Evolutionary conservation across 1,284 basidiomycete genomes (phyloP), one percentile per base, ranked within the genome.

Genomic region (Cerrena zonata): DNA sequence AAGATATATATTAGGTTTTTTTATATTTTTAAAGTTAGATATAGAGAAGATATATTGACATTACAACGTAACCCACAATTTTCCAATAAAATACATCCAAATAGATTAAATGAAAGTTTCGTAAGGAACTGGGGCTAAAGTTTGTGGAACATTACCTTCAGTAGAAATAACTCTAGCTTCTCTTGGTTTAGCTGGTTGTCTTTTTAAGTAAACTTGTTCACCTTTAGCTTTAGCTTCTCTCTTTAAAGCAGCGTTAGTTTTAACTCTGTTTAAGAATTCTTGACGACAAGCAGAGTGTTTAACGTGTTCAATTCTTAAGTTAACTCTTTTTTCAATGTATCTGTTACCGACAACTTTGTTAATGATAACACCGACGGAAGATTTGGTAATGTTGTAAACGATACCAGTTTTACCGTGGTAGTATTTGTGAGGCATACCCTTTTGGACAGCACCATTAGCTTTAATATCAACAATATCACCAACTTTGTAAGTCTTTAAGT

Each of bases 381-480:
- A 82, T 55, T 91, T 91, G 49, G 95, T 92, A 59, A 99, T 94
- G 76, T 98, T 98, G 85, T 96, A 99, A 58, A 99, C 80, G 65
- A 99, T 95, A 61, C 96, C 95, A 59, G 95, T 99, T 58, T 57
- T 89, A 86, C 88, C 89, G 61, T 91, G 88, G 76, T 91, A 91
- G 79, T 79, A 94, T 77, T 98, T 98, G 83, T 97, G 94, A 70
- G 95, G 94, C 93, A 99, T 97, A 74, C 95, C 95, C 89, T 95
- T 96, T 84, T 99, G 96, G 75, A 96, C 89, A 48, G 94, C 91
- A 56, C 94, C 85, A 72, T 99, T 98, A 64, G 95, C 95, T 79
- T 96, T 96, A 82, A 99, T 99, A 79, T 99, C 95, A 64, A 99
- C 95, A 67, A 99, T 97, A 74, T 99, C 95, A 60, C 95, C 95